These are phyloP conservation scores for Solidago caesia DNA, from an alignment of 129 eudicot species.

Conservation along the genomic window DNA sequence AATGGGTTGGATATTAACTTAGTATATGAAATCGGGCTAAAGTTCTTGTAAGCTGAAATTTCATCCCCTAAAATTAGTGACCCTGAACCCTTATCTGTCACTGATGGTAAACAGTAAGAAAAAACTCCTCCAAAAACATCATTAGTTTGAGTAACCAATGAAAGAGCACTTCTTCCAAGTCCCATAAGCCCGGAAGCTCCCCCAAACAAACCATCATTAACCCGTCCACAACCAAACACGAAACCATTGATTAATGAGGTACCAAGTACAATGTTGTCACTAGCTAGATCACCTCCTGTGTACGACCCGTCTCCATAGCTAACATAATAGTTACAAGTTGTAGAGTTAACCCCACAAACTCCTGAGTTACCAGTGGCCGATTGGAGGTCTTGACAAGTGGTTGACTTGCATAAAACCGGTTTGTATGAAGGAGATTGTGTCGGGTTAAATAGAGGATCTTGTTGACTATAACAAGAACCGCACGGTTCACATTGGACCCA, in stretches of 20 bases:
- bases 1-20: slow-evolving; percentile 56
- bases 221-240: slow-evolving; percentile 87
- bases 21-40: slow-evolving; percentile 66
- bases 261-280: slow-evolving; percentile 57
- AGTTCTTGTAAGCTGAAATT: slow-evolving; percentile 51
- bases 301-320: slow-evolving; percentile 93
- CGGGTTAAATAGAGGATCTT: slow-evolving; percentile 79
- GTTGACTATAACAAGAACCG: slow-evolving; percentile 66
- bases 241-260: slow-evolving; percentile 35
- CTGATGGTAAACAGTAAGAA: slow-evolving; percentile 86
- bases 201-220: slow-evolving; percentile 74
- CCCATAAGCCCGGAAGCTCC: slow-evolving; percentile 88
- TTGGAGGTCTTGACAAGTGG: slow-evolving; percentile 57
- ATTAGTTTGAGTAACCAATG: slow-evolving; percentile 65
- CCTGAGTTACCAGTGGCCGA: slow-evolving; percentile 60
- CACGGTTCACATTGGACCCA: slow-evolving; percentile 98
- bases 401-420: slow-evolving; percentile 57
- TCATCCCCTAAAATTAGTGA: slow-evolving; percentile 65
- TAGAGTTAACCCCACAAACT: slow-evolving; percentile 39
- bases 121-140: slow-evolving; percentile 60
- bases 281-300: slow-evolving; percentile 63
- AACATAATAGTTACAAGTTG: slow-evolving; percentile 59
- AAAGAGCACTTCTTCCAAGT: slow-evolving; percentile 72
- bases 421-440: slow-evolving; percentile 52
- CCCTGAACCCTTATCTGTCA: slow-evolving; percentile 50